Percentiles rank a stretch among this genome's conserved stretches.
Conservation (phyloP, 768 basidiomycete species). For the Calocybe cyanea region DNA sequence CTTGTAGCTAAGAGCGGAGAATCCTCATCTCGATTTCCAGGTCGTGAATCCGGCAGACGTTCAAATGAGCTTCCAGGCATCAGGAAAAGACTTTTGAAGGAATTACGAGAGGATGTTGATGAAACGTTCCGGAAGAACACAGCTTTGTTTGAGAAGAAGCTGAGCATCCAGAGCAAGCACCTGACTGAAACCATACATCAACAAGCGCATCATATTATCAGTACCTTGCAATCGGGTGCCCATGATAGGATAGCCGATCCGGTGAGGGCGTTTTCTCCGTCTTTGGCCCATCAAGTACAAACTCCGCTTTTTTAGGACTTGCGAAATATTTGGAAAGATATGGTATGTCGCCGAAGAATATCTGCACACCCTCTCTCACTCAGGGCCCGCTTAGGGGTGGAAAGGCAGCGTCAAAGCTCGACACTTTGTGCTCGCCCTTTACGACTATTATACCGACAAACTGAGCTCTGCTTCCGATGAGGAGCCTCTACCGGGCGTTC, state of each 20-base stretch:
- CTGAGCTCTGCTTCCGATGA: background rate
- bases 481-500: background rate
- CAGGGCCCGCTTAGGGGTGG: background rate
- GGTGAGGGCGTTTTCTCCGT: background rate
- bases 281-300: background rate
- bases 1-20: background rate
- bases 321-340: background rate
- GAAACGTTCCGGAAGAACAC: background rate
- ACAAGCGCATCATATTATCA: constrained; percentile 2
- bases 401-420: background rate
- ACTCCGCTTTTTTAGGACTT: background rate
- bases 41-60: background rate
- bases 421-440: background rate
- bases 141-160: background rate
- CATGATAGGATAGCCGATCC: constrained; percentile 1
- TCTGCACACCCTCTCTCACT: background rate
- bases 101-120: background rate
- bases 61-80: background rate
- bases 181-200: background rate
- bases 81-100: background rate
- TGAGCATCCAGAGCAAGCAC: background rate
- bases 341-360: background rate
- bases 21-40: background rate
- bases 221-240: background rate
- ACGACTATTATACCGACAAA: background rate